Evolutionary conservation across 2,329 filamentous ascomycete genomes (phyloP), one percentile per base, ranked within the genome.

Genomic region (Penicillium brevicompactum): DNA sequence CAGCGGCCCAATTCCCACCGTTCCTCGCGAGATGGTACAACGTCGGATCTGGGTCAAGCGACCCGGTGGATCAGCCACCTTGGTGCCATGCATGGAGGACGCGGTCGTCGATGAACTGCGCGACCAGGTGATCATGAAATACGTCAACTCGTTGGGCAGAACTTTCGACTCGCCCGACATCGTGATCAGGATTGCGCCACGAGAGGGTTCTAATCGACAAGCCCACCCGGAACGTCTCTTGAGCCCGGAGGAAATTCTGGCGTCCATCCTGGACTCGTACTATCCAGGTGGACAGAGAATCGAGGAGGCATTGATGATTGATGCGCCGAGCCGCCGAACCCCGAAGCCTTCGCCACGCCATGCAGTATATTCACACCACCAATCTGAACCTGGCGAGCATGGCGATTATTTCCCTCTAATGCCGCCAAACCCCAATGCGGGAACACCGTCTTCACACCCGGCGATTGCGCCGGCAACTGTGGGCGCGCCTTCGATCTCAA

Each of bases 21-120:
- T 60, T 51, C 57, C 60, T 49, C 44, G 62, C 56, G 72, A 71
- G 49, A 77, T 75, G 74, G 64, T 73, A 54, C 66, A 68, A 49
- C 74, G 91, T 71, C 97, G 96, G 81, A 87, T 97, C 66, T 99
- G 94, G 94, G 93, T 97, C 70, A 94, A 89, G 79, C 84, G 93
- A 67, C 89, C 90, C 18, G 84, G 88, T 61, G 90, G 87, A 56
- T 97, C 93, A 53, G 87, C 93, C 38, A 99, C 94, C 13, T 81
- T 94, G 67, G 88, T 99, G 52, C 86, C 88, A 57, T 89, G 96
- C 66, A 83, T 86, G 64, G 90, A 96, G 67, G 91, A 95, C 67
- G 92, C 96, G 69, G 78, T 97, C 65, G 92, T 97, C 54, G 94
- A 99, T 73, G 93, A 97, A 75, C 88, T 96, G 58, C 89, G 93